A percentile compares a stretch with the other conserved stretches of the same genome.
phyloP scores from a whole-genome alignment of 2,329 filamentous ascomycete genomes.

The Claviceps capensis region DNA sequence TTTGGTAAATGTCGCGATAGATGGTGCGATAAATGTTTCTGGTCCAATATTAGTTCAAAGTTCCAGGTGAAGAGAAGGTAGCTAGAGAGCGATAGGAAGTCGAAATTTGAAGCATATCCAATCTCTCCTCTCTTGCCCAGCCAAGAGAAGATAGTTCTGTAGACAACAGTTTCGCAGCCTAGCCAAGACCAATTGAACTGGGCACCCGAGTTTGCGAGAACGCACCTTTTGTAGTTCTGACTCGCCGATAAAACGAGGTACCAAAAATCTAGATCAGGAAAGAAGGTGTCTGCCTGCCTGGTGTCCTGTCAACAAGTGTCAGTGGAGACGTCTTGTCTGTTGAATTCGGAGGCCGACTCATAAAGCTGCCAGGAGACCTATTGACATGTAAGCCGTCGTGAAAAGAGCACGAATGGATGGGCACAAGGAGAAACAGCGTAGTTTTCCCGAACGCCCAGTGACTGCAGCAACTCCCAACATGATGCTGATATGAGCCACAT shows the following conservation, averaged over 20 bases:
- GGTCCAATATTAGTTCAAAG: too few species aligned
- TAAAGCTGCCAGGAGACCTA: neutral
- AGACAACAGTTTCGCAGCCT: neutral
- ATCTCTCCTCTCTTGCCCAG: too few species aligned
- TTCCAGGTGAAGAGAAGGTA: too few species aligned
- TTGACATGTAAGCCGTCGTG: neutral
- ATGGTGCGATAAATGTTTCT: too few species aligned
- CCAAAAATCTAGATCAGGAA: neutral
- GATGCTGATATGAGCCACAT: neutral
- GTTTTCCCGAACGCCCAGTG: neutral
- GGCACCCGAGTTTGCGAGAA: neutral
- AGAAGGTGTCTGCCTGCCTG: neutral
- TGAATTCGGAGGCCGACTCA: neutral
- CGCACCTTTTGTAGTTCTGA: neutral
- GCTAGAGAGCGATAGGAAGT: too few species aligned
- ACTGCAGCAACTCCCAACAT: neutral
- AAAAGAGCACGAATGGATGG: neutral
- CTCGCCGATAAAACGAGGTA: neutral
- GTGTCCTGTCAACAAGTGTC: slow-evolving; percentile 1
- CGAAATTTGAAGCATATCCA: too few species aligned
- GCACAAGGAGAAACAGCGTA: neutral
- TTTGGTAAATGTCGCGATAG: too few species aligned
- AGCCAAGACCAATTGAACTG: too few species aligned
- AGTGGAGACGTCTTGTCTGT: neutral
- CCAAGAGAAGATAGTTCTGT: neutral